phyloP scores from a whole-genome alignment of 192 early-diverging fungal species.

The Mortierella alpina region DNA sequence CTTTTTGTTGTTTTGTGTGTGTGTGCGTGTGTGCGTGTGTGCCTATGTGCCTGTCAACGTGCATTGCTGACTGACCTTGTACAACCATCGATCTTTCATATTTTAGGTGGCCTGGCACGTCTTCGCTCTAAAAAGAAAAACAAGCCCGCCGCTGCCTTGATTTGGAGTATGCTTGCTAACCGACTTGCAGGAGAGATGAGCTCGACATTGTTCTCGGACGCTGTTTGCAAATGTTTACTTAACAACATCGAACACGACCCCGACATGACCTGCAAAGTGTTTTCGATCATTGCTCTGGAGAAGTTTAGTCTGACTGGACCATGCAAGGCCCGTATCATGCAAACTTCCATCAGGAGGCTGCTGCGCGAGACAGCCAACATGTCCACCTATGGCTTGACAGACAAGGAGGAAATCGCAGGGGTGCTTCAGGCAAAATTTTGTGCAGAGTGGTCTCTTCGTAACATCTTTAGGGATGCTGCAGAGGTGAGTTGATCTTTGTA shows the following conservation, averaged over 20 bases:
- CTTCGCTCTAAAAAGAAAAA: slow-evolving; percentile 48
- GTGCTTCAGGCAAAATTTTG: slow-evolving; percentile 59
- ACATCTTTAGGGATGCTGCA: slow-evolving; percentile 58
- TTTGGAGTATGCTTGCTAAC: slow-evolving; percentile 67
- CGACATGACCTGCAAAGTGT: slow-evolving; percentile 59
- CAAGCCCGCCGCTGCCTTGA: slow-evolving; percentile 60
- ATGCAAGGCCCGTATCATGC: slow-evolving; percentile 52
- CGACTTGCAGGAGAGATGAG: slow-evolving; percentile 66
- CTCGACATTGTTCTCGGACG: slow-evolving; percentile 56
- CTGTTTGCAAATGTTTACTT: slow-evolving; percentile 59
- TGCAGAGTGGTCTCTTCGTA: slow-evolving; percentile 62
- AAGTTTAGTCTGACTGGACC: slow-evolving; percentile 68
- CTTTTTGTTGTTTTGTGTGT: not conserved
- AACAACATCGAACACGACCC: slow-evolving; percentile 54
- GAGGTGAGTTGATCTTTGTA: slow-evolving; percentile 8
- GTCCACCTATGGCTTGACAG: slow-evolving; percentile 27
- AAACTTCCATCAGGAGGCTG: slow-evolving; percentile 34
- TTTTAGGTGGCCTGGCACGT: slow-evolving; percentile 23
- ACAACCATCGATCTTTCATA: not conserved
- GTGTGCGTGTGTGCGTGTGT: not conserved
- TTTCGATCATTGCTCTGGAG: slow-evolving; percentile 65
- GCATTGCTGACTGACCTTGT: not conserved
- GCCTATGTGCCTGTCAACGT: not conserved
- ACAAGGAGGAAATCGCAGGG: slow-evolving; percentile 42
- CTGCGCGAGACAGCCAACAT: slow-evolving; percentile 32